Base-by-base conservation (phyloP, 139 green algal genomes). In the Coelastrella sp. region DNA sequence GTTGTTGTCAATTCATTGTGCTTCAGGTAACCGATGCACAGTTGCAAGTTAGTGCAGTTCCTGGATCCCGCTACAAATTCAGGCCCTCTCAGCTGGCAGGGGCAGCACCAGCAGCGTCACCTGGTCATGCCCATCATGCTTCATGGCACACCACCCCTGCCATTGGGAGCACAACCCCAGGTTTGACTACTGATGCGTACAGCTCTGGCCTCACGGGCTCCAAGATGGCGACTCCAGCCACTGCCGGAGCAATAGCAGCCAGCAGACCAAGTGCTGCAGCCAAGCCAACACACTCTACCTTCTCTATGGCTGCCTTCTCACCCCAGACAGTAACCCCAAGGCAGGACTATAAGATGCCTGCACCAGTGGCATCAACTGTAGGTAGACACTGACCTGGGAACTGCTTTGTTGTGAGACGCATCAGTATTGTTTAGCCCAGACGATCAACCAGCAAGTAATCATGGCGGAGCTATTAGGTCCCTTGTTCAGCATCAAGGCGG, bases 21-120 rank as follows among this genome's bases (percentile, higher is more conserved):
- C n/a, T n/a, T 23, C 87, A 96, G 88, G 92, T 97, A 6, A 98
- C 91, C 2, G 92, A 94, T 40, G 92, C 93, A 32, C 91, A 96
- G 88, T 84, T 97, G 27, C 82, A 91, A 68, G 79, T 85, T 1
- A 57, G 87, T 23, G 83, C 74, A 13, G 75, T 88, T 7, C 76
- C 88, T 40, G 87, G 87, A 32, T 89, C 86, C 15, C 85, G 91
- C 9, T 94, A 89, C 81, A 82, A 84, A 23, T 94, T 92, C 88
- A 85, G 90, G 35, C 85, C 91, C 0, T 72, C 83, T 21, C 25
- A 57, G 40, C n/a, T 75, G 40, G 60, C 78, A 75, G 78, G 60
- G 7, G 37, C 78, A 74, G 38, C 60, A 84, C 60, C 78, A 51
- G 25, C 78, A 63, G 77, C 77, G 9, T 35, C 60, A 34, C 23